Base-by-base conservation (phyloP, 2,329 filamentous ascomycete species). In the Graphilbum ipis-grandicollis region DNA sequence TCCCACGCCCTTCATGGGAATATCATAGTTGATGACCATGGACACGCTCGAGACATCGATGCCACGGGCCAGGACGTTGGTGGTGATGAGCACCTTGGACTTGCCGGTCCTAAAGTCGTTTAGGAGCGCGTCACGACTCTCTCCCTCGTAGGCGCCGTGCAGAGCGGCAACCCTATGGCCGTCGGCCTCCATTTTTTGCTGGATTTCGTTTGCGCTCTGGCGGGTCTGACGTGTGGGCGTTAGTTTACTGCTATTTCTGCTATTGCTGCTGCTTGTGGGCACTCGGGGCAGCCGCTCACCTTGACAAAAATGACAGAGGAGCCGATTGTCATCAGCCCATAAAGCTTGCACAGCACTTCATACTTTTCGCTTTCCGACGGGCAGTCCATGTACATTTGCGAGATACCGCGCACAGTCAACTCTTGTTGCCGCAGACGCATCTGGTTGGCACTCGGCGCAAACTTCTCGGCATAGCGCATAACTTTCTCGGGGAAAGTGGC, bases 261-360 rank as follows among this genome's bases (percentile, higher is more conserved):
- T 31, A 9, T 18, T 10, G 5, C 21, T 23, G 5, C 21, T 28
- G 26, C 5, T 13, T 13, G 23, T 25, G 23, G 5, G 12, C 26
- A 28, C 26, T 5, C 21, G 21, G 14, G 6, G 8, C 26, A 28
- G 26, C 26, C 33, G 56, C 64, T 42, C 61, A 86, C 83, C 67
- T 79, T 83, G 56, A 96, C 88, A 52, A 98, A 98, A 49, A 98
- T 96, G 52, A 98, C 93, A 0, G 90, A 96, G 8, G 88, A 93
- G 5, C 86, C 86, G 49, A 96, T 85, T 14, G 86, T 94, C 72
- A 98, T 88, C 32, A 96, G 65, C 40, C 88, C 86, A 53, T 98
- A 98, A 41, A 98, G 79, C 53, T 88, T 83, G 55, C 92, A 80
- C 8, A 98, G 72, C 39, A 82, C 76, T 26, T 79, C 72, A 53